A percentile compares a stretch with the other conserved stretches of the same genome.
These are phyloP conservation scores for Stylosanthes scabra DNA, from an alignment of 331 rosid species.

Conservation along the genomic window DNA sequence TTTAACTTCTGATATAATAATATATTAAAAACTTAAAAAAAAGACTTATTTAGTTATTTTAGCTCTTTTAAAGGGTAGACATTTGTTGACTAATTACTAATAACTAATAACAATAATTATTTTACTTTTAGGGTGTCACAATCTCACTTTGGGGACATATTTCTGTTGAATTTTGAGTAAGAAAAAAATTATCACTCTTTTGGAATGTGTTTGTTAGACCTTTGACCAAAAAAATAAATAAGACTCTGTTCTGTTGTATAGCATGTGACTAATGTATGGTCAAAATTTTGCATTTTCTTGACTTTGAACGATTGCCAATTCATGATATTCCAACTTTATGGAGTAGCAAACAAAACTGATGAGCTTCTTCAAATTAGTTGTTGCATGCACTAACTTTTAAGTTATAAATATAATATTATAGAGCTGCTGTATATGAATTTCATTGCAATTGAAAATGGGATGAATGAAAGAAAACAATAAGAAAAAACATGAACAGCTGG, in stretches of 20 bases:
- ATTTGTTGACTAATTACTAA: no score
- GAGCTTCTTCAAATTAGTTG: not conserved
- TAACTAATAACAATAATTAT: no score
- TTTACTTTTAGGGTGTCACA: not conserved
- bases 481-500: not conserved
- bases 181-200: not conserved
- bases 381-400: not conserved
- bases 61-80: no score
- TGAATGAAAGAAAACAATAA: not conserved
- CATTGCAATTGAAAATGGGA: not conserved
- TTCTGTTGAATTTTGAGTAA: conserved; percentile 7
- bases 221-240: not conserved
- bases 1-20: no score
- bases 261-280: not conserved
- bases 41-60: no score
- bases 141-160: conserved; percentile 21
- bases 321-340: conserved; percentile 4
- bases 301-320: not conserved
- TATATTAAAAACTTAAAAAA: no score
- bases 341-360: not conserved
- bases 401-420: not conserved
- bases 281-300: conserved; percentile 27
- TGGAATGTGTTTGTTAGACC: conserved; percentile 12
- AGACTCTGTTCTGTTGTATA: not conserved
- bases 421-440: no score